Evolutionary conservation across 495 filamentous ascomycete species (phyloP).

Genomic region (Penicillium atrosanguineum): DNA sequence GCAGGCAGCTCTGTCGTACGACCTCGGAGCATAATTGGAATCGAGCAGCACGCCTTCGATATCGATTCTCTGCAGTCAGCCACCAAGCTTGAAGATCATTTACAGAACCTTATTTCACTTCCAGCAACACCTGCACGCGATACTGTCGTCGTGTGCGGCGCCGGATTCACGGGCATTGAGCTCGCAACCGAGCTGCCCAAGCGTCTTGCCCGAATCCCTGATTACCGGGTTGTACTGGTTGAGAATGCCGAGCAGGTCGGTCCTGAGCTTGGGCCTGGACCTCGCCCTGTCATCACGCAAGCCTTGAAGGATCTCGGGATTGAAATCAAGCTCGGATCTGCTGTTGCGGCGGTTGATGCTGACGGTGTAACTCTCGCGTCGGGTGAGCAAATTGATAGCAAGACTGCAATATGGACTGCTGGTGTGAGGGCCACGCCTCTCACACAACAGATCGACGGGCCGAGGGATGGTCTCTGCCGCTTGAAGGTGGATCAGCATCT

Average conservation of each 20-base stretch:
- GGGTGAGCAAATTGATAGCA: slow-evolving; percentile 20
- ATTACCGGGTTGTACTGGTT: slow-evolving; percentile 17
- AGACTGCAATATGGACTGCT: slow-evolving; percentile 22
- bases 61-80: slow-evolving; percentile 24
- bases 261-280: slow-evolving; percentile 15
- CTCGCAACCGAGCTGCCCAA: slow-evolving; percentile 19
- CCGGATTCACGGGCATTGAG: slow-evolving; percentile 27
- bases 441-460: slow-evolving; percentile 17
- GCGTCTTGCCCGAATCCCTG: slow-evolving; percentile 8
- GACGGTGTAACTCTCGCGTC: slow-evolving; percentile 16
- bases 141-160: slow-evolving; percentile 22
- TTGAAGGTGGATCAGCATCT: slow-evolving; percentile 15
- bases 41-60: slow-evolving; percentile 27
- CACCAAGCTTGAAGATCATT: slow-evolving; percentile 16
- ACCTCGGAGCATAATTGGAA: slow-evolving; percentile 22
- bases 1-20: slow-evolving; percentile 30
- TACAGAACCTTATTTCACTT: slow-evolving; percentile 12
- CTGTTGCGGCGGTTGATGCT: slow-evolving; percentile 10
- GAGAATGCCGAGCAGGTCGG: slow-evolving; percentile 14
- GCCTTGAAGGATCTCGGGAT: slow-evolving; percentile 18
- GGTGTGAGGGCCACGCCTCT: slow-evolving; percentile 19
- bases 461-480: slow-evolving; percentile 11
- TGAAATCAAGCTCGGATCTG: slow-evolving; percentile 14
- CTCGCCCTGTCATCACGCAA: slow-evolving; percentile 15
- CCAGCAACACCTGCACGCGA: slow-evolving; percentile 8